Evolutionary conservation across 2,329 filamentous ascomycete genomes (phyloP), one percentile per base, ranked within the genome.

Genomic region (Diaporthe vexans): DNA sequence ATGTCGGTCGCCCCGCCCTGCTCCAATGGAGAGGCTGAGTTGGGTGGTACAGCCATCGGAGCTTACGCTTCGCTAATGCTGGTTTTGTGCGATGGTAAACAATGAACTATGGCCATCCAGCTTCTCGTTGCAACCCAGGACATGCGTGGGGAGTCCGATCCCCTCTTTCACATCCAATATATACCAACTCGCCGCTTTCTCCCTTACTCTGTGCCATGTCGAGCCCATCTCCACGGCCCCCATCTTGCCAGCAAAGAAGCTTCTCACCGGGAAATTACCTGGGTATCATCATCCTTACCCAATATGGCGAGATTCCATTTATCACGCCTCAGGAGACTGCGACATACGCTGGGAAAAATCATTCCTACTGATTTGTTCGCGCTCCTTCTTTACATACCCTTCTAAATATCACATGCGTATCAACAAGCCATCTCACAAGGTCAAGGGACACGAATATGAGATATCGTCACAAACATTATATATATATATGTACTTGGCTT

Each of bases 311-410:
- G 46, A 24, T 48, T 24, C 17, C 68, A 56, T 11, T 26, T 46
- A 13, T 74, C 72, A 54, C 72, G 74, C 33, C n/a, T 69, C 26
- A 59, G 40, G 2, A 74, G 61, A 54, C 40, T 76, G 8, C 46
- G 72, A 26, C 29, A 40, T 6, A 26, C 74, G 11, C 5, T 76
- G 4, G 48, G 56, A 11, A 72, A 61, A 35, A 67, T 61, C 24
- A 24, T 76, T 15, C 72, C 35, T 0, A 29, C 59, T 3, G 72
- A 74, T 51, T 10, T 76, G 1, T 72, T 76, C 33, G 46, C 46
- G 26, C 33, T 59, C n/a, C 61, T 76, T 51, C 74, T 76, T 7
- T 76, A 61, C 24, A 75, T 69, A 7, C 74, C 74, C 7, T n/a
- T 68, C 37, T 75, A 52, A 56, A 15, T 13, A 29, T 57, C 35